Percentiles rank a stretch among this genome's conserved stretches.
Evolutionary conservation across 352 stramenopile species (phyloP).

Genomic region (Elongisporangium anandrum): DNA sequence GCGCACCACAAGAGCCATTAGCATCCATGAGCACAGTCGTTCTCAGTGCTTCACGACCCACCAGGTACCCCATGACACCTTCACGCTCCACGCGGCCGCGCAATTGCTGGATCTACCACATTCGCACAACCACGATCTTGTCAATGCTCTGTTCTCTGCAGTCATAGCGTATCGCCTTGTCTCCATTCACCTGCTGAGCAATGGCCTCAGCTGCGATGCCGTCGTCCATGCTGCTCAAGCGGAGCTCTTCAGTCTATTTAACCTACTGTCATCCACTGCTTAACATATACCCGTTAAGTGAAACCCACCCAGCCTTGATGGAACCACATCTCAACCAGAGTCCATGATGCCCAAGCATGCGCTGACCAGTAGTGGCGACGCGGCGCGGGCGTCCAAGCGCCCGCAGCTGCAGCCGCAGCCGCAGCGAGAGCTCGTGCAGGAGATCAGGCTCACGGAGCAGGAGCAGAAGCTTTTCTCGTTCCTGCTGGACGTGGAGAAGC

Average conservation of each 20-base stretch:
- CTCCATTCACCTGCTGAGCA: slow-evolving; percentile 8
- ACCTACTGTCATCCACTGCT: neutral
- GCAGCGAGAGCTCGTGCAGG: neutral
- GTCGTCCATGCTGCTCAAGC: slow-evolving; percentile 7
- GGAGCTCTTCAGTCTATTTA: neutral
- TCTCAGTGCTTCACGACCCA: too few relatives aligned
- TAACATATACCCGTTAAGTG: neutral
- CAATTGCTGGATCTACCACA: slow-evolving; percentile 26
- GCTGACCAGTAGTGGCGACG: slow-evolving; percentile 2
- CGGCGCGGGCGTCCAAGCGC: neutral
- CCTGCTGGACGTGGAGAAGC: slow-evolving; percentile 50
- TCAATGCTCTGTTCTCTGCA: neutral
- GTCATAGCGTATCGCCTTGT: neutral
- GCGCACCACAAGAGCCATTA: slow-evolving; percentile 9
- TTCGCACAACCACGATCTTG: neutral
- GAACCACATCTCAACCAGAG: neutral
- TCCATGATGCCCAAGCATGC: slow-evolving; percentile 21
- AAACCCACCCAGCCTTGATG: neutral
- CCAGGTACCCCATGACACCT: slow-evolving; percentile 51
- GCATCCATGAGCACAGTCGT: too few relatives aligned
- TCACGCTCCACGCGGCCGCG: slow-evolving; percentile 25
- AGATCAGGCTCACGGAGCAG: slow-evolving; percentile 26
- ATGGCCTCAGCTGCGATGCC: slow-evolving; percentile 25
- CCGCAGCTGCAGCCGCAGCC: neutral
- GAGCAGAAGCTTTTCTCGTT: slow-evolving; percentile 66